Conservation (phyloP, 495 filamentous ascomycete species). For the Penicillium longicatenatum region DNA sequence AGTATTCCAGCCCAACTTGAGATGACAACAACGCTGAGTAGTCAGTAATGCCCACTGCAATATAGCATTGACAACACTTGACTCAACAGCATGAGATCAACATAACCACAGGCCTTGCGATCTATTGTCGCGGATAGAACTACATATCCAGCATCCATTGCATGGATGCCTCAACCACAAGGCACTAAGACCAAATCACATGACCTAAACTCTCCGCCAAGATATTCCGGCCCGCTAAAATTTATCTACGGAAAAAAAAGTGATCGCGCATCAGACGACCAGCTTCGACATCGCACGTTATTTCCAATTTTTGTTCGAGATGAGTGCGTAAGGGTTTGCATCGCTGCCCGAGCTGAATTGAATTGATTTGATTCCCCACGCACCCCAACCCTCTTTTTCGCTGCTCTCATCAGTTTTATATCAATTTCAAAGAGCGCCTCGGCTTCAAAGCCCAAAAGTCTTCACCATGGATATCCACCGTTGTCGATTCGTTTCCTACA, state of each 20-base stretch:
- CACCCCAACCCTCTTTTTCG: conserved; percentile 2
- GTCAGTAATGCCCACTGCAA: neutral
- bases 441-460: conserved; percentile 20
- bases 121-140: conserved; percentile 1
- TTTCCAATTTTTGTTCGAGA: conserved; percentile 23
- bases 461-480: conserved; percentile 89
- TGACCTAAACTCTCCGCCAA: conserved; percentile 23
- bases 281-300: conserved; percentile 25
- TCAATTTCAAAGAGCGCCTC: conserved; percentile 16
- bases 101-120: neutral
- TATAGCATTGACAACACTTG: neutral
- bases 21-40: neutral
- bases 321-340: conserved; percentile 40
- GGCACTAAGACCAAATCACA: conserved; percentile 17
- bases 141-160: neutral
- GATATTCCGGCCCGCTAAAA: conserved; percentile 38
- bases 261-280: conserved; percentile 25
- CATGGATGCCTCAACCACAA: conserved; percentile 8
- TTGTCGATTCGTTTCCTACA: conserved; percentile 95
- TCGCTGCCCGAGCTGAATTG: conserved; percentile 27
- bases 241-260: conserved; percentile 37
- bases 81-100: neutral
- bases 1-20: neutral
- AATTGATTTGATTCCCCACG: conserved; percentile 22
- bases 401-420: conserved; percentile 15